These are phyloP conservation scores for Ophiostoma quercus DNA, from an alignment of 2,329 filamentous ascomycete species.

Conservation along the genomic window DNA sequence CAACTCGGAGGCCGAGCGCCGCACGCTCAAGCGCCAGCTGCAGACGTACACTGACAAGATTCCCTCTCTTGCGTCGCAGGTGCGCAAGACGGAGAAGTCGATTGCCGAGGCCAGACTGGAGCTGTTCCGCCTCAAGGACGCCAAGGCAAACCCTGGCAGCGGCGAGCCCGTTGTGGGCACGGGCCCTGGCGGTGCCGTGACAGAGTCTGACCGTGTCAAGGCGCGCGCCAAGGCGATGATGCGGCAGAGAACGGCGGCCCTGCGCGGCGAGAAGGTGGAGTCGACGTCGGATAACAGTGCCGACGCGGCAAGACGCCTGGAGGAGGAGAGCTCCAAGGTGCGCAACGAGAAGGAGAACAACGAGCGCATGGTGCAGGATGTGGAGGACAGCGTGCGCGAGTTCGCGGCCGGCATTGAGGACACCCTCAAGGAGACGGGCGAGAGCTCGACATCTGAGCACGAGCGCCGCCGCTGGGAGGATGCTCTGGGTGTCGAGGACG, in stretches of 20 bases:
- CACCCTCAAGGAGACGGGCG: constrained; percentile 73
- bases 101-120: constrained; percentile 90
- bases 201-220: constrained; percentile 90
- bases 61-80: constrained; percentile 85
- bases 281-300: constrained; percentile 61
- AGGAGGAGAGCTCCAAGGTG: constrained; percentile 78
- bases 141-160: constrained; percentile 81
- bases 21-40: constrained; percentile 80
- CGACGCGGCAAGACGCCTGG: constrained; percentile 76
- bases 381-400: constrained; percentile 90
- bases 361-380: constrained; percentile 92
- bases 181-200: constrained; percentile 82
- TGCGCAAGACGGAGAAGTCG: constrained; percentile 81
- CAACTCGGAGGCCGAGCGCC: constrained; percentile 82
- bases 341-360: constrained; percentile 87
- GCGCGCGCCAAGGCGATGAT: constrained; percentile 96
- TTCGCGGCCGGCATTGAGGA: constrained; percentile 82
- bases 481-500: constrained; percentile 89
- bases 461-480: constrained; percentile 95
- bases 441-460: constrained; percentile 74
- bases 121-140: constrained; percentile 87
- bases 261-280: constrained; percentile 78
- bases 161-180: constrained; percentile 81
- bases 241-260: constrained; percentile 90
- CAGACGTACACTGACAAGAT: constrained; percentile 84